Base-by-base conservation (phyloP, 1,284 basidiomycete species). In the Cryptococcus wingfieldii region DNA sequence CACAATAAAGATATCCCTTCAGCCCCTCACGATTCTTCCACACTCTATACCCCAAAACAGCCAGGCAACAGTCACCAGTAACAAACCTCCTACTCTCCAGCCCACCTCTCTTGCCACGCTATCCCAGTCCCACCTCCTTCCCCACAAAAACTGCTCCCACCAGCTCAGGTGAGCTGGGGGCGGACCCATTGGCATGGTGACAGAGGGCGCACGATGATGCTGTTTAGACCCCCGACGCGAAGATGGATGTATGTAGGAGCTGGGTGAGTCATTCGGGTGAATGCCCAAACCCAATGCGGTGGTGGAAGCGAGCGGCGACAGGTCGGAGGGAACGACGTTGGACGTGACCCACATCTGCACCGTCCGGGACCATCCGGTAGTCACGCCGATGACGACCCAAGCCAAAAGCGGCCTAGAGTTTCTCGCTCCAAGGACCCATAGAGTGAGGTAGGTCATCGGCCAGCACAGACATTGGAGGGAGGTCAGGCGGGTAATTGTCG, bases 401-500 rank as follows among this genome's bases (percentile, higher is more conserved):
- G 72, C 73, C 38, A 77, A 64, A 5, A 78, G 64, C 0, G 74
- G 69, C 7, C 74, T 67, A 4, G 66, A 50, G 12, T 67, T 56
- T 23, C 19, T 38, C 4, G 55, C 59, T 14, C 78, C 78, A 6
- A 78, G 66, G 27, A 74, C 56, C 60, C 65, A 67, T 1, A 78
- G 67, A 0, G 77, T 78, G 25, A 76, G 55, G 58, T 73, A 75
- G 4, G 78, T 79, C 34, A 70, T 67, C 1, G 77, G 77, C 76
- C 76, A 78, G 63, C 78, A 79, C 50, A 79, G 71, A 43, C 76
- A 76, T 64, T 79, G 78, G 12, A 79, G 72, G 1, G 77, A 78
- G 25, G 78, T 62, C 1, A 78, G 68, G 7, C 78, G 75, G 46
- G 76, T 74, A 23, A 78, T 63, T 0, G 76, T 78, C 4, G 77